Conservation (phyloP, 169 alveolate species). For the Plasmodium gonderi region DNA sequence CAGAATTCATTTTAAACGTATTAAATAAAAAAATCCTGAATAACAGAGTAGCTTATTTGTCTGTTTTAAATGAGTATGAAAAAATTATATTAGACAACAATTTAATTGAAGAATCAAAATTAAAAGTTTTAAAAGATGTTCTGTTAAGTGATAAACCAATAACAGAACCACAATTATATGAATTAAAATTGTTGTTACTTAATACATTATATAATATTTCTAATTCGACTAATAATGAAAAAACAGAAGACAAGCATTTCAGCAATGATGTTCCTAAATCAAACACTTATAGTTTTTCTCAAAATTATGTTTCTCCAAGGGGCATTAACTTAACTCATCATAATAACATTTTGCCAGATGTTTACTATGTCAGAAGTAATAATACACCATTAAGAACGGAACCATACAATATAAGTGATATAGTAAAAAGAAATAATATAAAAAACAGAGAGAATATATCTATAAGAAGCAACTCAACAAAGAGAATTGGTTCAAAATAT, state of each 20-base stretch:
- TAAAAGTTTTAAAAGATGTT: neutral
- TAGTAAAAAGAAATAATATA: neutral
- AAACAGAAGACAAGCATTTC: neutral
- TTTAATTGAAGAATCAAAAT: constrained; percentile 5
- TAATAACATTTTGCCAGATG: neutral
- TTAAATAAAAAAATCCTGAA: neutral
- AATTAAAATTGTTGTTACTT: neutral
- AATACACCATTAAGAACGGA: neutral
- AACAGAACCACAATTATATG: neutral
- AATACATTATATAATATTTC: neutral
- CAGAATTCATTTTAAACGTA: neutral
- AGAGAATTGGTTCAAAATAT: neutral
- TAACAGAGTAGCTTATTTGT: neutral
- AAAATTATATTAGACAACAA: neutral
- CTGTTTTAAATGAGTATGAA: neutral
- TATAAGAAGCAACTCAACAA: neutral
- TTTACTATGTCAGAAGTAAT: neutral
- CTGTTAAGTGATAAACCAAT: neutral
- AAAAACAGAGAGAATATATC: neutral
- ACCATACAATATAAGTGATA: neutral
- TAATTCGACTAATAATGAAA: neutral
- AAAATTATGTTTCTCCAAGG: neutral
- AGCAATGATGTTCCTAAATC: neutral
- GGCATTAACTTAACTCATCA: neutral
- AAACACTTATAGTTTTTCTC: neutral